phyloP scores from a whole-genome alignment of 2,329 filamentous ascomycete species.

The Oidium heveae region DNA sequence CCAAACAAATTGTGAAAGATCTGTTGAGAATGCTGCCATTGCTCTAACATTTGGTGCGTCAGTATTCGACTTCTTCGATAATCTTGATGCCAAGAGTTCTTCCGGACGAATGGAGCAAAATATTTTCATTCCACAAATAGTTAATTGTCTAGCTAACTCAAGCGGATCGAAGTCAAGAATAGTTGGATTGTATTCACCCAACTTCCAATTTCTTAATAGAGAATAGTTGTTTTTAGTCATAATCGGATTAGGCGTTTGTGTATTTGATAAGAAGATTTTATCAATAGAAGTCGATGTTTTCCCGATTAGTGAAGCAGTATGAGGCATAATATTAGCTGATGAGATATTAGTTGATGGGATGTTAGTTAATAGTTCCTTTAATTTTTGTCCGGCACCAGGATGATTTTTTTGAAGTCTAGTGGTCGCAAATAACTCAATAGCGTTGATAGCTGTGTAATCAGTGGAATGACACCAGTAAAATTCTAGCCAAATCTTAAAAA shows the following conservation, averaged over 20 bases:
- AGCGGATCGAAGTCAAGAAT: conserved; percentile 80
- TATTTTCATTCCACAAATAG: conserved; percentile 69
- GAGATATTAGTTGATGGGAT: conserved; percentile 56
- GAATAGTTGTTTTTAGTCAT: conserved; percentile 56
- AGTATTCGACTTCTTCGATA: conserved; percentile 67
- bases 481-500: conserved; percentile 93
- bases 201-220: conserved; percentile 48
- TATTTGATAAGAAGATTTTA: conserved; percentile 44
- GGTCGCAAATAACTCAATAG: conserved; percentile 61
- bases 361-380: conserved; percentile 50
- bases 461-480: conserved; percentile 75
- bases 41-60: conserved; percentile 75
- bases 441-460: conserved; percentile 48
- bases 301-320: conserved; percentile 56
- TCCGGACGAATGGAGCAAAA: conserved; percentile 85
- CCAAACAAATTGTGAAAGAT: conserved; percentile 74
- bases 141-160: conserved; percentile 78
- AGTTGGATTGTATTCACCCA: conserved; percentile 40
- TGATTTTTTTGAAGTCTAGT: conserved; percentile 41
- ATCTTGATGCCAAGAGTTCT: conserved; percentile 74
- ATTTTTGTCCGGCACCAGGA: conserved; percentile 53
- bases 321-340: conserved; percentile 20
- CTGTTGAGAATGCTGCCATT: conserved; percentile 80
- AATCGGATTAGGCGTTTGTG: conserved; percentile 40
- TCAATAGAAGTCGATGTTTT: conserved; percentile 60